Evolutionary conservation across 768 basidiomycete species (phyloP).

Genomic region (Hortiboletus campestris): DNA sequence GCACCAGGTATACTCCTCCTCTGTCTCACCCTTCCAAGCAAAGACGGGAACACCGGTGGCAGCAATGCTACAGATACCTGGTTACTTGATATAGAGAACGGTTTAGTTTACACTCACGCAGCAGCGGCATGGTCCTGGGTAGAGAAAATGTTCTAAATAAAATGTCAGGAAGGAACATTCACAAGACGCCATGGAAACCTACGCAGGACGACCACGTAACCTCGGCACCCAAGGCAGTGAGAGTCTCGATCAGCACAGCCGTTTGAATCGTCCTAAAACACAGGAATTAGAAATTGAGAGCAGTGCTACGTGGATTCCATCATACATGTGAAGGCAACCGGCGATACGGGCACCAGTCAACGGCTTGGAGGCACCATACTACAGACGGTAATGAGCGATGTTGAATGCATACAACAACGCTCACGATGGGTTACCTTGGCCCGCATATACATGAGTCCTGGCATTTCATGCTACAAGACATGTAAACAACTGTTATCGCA

Average conservation of each 20-base stretch:
- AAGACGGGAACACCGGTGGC: conserved; percentile 98
- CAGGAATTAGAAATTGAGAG: not conserved
- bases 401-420: not conserved
- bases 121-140: conserved; percentile 99
- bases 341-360: conserved; percentile 94
- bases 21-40: conserved; percentile 99
- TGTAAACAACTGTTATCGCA: conserved; percentile 12
- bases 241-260: conserved; percentile 97
- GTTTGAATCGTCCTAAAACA: conserved; percentile 91
- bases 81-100: not conserved
- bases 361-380: conserved; percentile 82
- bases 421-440: conserved; percentile 56
- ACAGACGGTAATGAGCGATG: conserved; percentile 8
- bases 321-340: conserved; percentile 96
- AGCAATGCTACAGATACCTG: conserved; percentile 62
- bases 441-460: conserved; percentile 92
- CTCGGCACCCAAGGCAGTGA: conserved; percentile 92
- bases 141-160: conserved; percentile 91
- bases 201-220: conserved; percentile 99
- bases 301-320: not conserved
- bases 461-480: conserved; percentile 77
- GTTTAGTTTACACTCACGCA: conserved; percentile 55
- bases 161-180: not conserved
- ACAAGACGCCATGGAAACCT: conserved; percentile 30
- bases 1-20: conserved; percentile 98